Evolutionary conservation across 1,139 yeast species (phyloP).

Genomic region (Diutina ranongensis): DNA sequence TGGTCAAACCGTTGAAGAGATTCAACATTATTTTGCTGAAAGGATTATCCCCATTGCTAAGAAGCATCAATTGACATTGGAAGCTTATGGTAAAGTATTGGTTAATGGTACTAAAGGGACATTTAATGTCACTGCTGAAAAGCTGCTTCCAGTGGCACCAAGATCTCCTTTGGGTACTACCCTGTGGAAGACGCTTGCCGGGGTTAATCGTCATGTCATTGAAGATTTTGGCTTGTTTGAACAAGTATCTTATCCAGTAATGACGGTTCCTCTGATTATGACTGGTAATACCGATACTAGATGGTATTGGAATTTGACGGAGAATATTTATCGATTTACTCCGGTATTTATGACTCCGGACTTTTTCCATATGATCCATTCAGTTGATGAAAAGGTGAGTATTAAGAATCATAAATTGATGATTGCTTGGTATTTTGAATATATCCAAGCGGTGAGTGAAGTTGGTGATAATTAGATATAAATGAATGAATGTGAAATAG

Average conservation of each 20-base stretch:
- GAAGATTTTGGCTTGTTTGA: conserved; percentile 16
- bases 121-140: neutral
- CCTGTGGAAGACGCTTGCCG: conserved; percentile 31
- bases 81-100: neutral
- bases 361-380: conserved; percentile 18
- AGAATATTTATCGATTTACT: conserved; percentile 6
- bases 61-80: neutral
- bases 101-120: neutral
- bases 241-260: neutral
- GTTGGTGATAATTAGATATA: neutral
- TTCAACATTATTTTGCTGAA: neutral
- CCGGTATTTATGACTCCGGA: conserved; percentile 24
- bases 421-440: conserved; percentile 31
- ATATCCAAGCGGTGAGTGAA: conserved; percentile 16
- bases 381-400: conserved; percentile 28
- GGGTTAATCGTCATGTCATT: conserved; percentile 31
- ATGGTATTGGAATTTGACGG: conserved; percentile 5
- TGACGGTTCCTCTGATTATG: conserved; percentile 1
- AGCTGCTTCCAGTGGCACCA: conserved; percentile 22
- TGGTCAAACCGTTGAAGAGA: neutral
- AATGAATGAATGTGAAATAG: too few relatives aligned
- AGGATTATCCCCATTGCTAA: neutral
- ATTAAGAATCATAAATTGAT: conserved; percentile 30
- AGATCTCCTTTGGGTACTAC: conserved; percentile 25
- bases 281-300: conserved; percentile 6